Evolutionary conservation across 2,329 filamentous ascomycete species (phyloP), one percentile per base, ranked within the genome.

Genomic region (Fusarium paranaense): DNA sequence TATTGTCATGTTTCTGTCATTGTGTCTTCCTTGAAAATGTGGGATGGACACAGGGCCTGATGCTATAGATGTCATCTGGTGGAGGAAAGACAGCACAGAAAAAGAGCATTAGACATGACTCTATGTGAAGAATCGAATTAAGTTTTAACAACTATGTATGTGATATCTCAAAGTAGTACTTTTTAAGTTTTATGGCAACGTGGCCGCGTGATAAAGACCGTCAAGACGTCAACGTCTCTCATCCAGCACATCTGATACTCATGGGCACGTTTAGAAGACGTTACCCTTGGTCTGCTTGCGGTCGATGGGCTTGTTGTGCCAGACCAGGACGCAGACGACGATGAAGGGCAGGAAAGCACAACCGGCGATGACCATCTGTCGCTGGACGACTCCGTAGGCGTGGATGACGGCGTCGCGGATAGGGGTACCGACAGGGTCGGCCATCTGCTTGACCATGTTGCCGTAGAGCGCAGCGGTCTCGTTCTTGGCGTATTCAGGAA

Each of bases 301-400:
- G 78, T 86, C 85, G 62, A 80, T 83, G 5, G 89, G 77, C 63
- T 89, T 85, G 72, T 88, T 84, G 70, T 90, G 85, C 76, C 81
- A 84, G 67, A 89, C 85, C 78, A 87, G 79, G 1, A 84, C 79
- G 75, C 83, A 86, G 6, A 85, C 72, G 38, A 82, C 75, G 4
- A 76, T 75, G 20, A 84, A 35, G 1, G 73, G 78, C 70, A 83
- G 78, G 27, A 83, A 74, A 4, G 78, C 80, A 2, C 79, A 81
- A 2, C 81, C 82, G 1, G 81, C 80, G 22, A 82, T 80, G 25
- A 88, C 78, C 86, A 89, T 87, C 40, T 83, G 79, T 58, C 83
- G 82, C 81, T 89, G 87, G 1, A 86, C 85, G 69, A 88, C 85
- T 5, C 83, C 85, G 69, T 93, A 93, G 0, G 90, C 87, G 11